Evolutionary conservation across 2,329 filamentous ascomycete species (phyloP), one percentile per base, ranked within the genome.

Genomic region (Aspergillus puulaauensis): DNA sequence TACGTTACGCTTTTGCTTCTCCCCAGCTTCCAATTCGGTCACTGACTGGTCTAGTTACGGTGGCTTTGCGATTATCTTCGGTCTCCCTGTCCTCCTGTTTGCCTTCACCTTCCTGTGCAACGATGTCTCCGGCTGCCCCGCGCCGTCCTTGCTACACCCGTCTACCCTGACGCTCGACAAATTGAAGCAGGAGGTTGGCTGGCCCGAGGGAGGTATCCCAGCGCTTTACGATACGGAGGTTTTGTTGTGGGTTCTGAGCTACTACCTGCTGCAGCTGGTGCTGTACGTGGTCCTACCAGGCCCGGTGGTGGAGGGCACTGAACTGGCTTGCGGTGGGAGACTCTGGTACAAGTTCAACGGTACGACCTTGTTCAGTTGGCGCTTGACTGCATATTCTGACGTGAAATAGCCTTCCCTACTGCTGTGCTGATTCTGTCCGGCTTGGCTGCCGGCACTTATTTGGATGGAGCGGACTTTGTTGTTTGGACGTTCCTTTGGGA

Each of bases 401-500:
- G 61, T 66, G 4, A 40, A 14, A 27, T 64, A 93, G 90, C 91
- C 9, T 88, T 95, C 74, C 79, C 81, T 62, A 91, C 90, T n/a
- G 88, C 88, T 60, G 75, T 91, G 55, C 81, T 89, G 61, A 93
- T 88, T 51, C 79, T 96, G 45, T 81, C 82, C n/a, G 79, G 88
- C 6, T 84, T 88, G 52, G 86, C 86, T 35, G 87, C 87, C 8
- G 93, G 92, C 49, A 96, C 92, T 3, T 75, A 87, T 40, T 76
- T 86, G 3, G 85, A 93, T 66, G 93, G 93, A 56, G 86, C 91
- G 52, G 83, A 93, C 19, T 97, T 96, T 68, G 83, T 86, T 8
- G 84, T 97, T 52, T 99, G 93, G 93, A 90, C 88, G 24, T 98
- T 92, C 76, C 91, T 98, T 70, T 88, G 90, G 79, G 88, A 96